Conservation (phyloP, 2,329 filamentous ascomycete species). For the Emmonsiellopsis sp. region DNA sequence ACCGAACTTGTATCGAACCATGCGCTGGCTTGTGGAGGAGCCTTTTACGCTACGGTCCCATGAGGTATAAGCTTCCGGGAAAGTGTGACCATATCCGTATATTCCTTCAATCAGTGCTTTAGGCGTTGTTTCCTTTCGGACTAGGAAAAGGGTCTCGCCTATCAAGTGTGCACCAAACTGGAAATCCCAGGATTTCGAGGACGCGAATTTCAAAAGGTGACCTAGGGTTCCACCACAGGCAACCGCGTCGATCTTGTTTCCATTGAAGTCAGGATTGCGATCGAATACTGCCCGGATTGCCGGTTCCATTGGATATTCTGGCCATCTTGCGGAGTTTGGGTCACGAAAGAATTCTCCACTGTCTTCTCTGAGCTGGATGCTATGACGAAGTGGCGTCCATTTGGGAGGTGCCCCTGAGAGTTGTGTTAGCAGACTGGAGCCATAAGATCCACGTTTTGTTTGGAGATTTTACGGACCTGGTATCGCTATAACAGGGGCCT, state of each 20-base stretch:
- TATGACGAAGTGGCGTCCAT: conserved; percentile 38
- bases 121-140: conserved; percentile 53
- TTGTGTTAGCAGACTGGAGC: not conserved
- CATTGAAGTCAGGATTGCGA: conserved; percentile 26
- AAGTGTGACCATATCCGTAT: conserved; percentile 54
- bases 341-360: conserved; percentile 37
- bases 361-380: conserved; percentile 33
- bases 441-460: not conserved
- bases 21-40: conserved; percentile 53
- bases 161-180: conserved; percentile 40
- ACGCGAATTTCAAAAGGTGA: conserved; percentile 39
- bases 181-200: conserved; percentile 1
- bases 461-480: conserved; percentile 29
- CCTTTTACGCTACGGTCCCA: conserved; percentile 47
- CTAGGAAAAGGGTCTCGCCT: conserved; percentile 51
- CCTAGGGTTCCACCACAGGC: conserved; percentile 53
- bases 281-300: conserved; percentile 34
- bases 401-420: conserved; percentile 39
- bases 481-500: conserved; percentile 32
- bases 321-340: conserved; percentile 26
- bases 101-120: conserved; percentile 47
- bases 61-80: conserved; percentile 56
- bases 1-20: conserved; percentile 51
- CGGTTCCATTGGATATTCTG: conserved; percentile 35
- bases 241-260: conserved; percentile 42